Evolutionary conservation across 306 rosid species (phyloP).

Genomic region (Cucumis melo): DNA sequence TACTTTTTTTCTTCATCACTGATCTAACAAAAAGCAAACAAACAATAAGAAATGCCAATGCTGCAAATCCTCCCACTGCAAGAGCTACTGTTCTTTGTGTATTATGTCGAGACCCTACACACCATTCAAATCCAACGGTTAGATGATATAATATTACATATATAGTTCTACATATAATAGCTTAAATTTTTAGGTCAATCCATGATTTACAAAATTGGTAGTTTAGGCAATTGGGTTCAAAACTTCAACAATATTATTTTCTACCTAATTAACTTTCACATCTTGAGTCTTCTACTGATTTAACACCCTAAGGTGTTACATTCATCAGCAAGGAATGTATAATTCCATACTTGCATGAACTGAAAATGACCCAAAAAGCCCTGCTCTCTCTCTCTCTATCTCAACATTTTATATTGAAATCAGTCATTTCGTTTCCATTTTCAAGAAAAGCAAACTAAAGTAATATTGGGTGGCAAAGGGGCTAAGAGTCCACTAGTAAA

Average conservation of each 20-base stretch:
- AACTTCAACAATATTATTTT: too few relatives aligned
- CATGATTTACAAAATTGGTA: too few relatives aligned
- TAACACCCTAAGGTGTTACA: not conserved
- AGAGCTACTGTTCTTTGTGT: conserved; percentile 64
- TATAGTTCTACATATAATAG: too few relatives aligned
- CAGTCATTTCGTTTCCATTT: not conserved
- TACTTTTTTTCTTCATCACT: conserved; percentile 40
- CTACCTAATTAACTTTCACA: too few relatives aligned
- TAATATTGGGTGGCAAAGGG: not conserved
- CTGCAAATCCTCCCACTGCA: conserved; percentile 85
- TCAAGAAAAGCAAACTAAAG: not conserved
- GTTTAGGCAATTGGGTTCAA: too few relatives aligned
- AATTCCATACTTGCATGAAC: not conserved
- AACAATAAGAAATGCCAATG: conserved; percentile 54
- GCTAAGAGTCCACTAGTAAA: not conserved
- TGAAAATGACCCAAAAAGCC: not conserved
- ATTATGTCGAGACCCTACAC: conserved; percentile 21
- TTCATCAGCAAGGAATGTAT: not conserved
- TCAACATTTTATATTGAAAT: not conserved
- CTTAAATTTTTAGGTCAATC: too few relatives aligned
- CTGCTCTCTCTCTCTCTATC: not conserved
- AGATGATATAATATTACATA: too few relatives aligned
- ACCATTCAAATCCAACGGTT: conserved; percentile 13
- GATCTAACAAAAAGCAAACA: conserved; percentile 49
- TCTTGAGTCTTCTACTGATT: too few relatives aligned